Base-by-base conservation (phyloP, 176 grass and related monocot species). In the Aegilops longissima region DNA sequence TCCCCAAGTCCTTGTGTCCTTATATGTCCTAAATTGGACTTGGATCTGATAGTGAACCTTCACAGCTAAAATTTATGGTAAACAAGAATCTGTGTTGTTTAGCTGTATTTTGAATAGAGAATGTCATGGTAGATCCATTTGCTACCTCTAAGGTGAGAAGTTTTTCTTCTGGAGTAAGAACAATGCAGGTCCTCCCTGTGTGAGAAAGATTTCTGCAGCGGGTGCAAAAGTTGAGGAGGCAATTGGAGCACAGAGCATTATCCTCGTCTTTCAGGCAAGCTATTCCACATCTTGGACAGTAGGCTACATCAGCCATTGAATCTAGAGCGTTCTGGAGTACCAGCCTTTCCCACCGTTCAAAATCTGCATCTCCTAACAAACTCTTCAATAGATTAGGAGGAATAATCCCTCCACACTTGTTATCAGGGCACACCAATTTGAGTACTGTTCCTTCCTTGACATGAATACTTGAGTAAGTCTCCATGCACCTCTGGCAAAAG, bases 241-340 rank as follows among this genome's bases (percentile, higher is more conserved):
- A 93, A 51, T 90, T 88, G 80, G 82, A 72, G 45, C 85, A 93
- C 49, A 86, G 88, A 27, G 85, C 85, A 54, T 86, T 80, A 45
- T 90, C 73, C 65, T 82, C 73, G 74, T 93, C 91, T 85, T 75
- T 30, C 82, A 90, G 81, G 73, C 88, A 93, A 80, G 47, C 82
- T 70, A 82, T 88, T 78, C 68, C 78, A 61, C 91, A 93, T 88
- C 91, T 85, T 78, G 91, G 91, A 73, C 88, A 93, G 58, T 93
- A 93, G 4, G 71, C 74, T 17, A 90, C 79, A 82, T 93, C 88
- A 34, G 38, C 21, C 88, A 93, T 93, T 20, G 91, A 82, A 49
- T 93, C 88, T 63, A 92, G 82, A 81, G 91, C 77, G 38, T 84
- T 87, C 31, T 93, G 65, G 58, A 93, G 85, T 25, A 90, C 14